A percentile compares a stretch with the other conserved stretches of the same genome.
Evolutionary conservation across 805 yeast species (phyloP).

Genomic region (Candida boidinii): DNA sequence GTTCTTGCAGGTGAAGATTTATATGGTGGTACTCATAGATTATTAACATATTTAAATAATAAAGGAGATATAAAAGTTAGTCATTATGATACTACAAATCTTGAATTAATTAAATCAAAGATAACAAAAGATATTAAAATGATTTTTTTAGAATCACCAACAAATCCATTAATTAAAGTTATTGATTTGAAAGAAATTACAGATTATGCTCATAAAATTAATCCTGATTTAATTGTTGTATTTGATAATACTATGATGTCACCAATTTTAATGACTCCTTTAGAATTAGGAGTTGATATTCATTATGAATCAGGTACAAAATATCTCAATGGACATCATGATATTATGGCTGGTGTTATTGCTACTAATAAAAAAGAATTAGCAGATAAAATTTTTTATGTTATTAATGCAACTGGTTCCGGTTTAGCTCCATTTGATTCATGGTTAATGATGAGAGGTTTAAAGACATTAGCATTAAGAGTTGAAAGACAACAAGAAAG

Average conservation of each 20-base stretch:
- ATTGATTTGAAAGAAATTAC: slow-evolving; percentile 69
- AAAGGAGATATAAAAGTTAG: slow-evolving; percentile 57
- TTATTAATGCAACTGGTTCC: slow-evolving; percentile 84
- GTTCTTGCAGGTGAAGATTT: slow-evolving; percentile 92
- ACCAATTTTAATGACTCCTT: slow-evolving; percentile 76
- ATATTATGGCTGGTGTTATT: slow-evolving; percentile 90
- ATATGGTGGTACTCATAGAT: slow-evolving; percentile 89
- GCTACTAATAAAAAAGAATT: slow-evolving; percentile 59
- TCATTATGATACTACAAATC: slow-evolving; percentile 77
- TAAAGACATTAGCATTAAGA: slow-evolving; percentile 80
- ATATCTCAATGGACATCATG: slow-evolving; percentile 91
- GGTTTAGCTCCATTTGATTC: slow-evolving; percentile 90
- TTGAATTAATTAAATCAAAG: slow-evolving; percentile 48
- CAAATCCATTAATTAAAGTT: slow-evolving; percentile 87
- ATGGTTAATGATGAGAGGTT: slow-evolving; percentile 83
- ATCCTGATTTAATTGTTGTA: slow-evolving; percentile 64
- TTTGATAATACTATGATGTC: slow-evolving; percentile 98
- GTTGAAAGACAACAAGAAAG: slow-evolving; percentile 83
- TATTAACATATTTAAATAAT: slow-evolving; percentile 61
- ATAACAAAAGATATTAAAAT: slow-evolving; percentile 55
- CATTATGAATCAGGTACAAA: slow-evolving; percentile 94
- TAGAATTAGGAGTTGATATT: slow-evolving; percentile 81
- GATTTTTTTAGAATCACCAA: slow-evolving; percentile 85
- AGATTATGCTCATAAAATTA: slow-evolving; percentile 53
- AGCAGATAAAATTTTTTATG: slow-evolving; percentile 63